Percentiles rank a stretch among this genome's conserved stretches.
These are phyloP conservation scores for Albophoma yamanashiensis DNA, from an alignment of 2,329 filamentous ascomycete genomes.

Conservation along the genomic window DNA sequence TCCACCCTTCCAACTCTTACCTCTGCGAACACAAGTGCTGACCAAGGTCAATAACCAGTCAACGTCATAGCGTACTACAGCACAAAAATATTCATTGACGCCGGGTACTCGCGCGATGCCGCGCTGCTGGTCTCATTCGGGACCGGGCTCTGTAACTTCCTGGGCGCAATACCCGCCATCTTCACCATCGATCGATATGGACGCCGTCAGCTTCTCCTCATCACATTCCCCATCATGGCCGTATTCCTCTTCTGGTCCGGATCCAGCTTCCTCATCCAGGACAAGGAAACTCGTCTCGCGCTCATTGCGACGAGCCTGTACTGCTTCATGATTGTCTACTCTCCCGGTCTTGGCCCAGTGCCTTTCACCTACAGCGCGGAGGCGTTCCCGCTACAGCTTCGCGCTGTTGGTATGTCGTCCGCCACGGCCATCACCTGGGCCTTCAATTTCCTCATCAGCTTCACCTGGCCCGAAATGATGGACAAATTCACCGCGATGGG, in stretches of 20 bases:
- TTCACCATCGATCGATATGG: conserved; percentile 50
- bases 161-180: conserved; percentile 47
- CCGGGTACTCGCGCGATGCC: conserved; percentile 26
- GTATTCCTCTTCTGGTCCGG: conserved; percentile 43
- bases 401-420: conserved; percentile 43
- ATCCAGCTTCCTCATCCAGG: conserved; percentile 34
- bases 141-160: conserved; percentile 45
- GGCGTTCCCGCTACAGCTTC: conserved; percentile 45
- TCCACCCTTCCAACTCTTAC: neutral
- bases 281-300: conserved; percentile 13
- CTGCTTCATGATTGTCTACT: conserved; percentile 29
- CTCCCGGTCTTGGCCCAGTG: conserved; percentile 44
- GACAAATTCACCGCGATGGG: conserved; percentile 17
- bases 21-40: neutral
- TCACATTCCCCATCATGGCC: conserved; percentile 48
- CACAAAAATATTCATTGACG: conserved; percentile 28
- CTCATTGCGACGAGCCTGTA: conserved; percentile 27
- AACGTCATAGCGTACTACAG: conserved; percentile 49
- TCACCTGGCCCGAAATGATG: conserved; percentile 19
- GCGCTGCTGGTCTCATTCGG: conserved; percentile 45
- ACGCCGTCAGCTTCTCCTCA: conserved; percentile 41
- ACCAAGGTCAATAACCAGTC: conserved; percentile 14
- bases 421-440: conserved; percentile 29
- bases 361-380: conserved; percentile 51
- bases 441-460: conserved; percentile 27